These are phyloP conservation scores for Phytophthora sansomeana DNA, from an alignment of 352 stramenopile species.

Conservation along the genomic window DNA sequence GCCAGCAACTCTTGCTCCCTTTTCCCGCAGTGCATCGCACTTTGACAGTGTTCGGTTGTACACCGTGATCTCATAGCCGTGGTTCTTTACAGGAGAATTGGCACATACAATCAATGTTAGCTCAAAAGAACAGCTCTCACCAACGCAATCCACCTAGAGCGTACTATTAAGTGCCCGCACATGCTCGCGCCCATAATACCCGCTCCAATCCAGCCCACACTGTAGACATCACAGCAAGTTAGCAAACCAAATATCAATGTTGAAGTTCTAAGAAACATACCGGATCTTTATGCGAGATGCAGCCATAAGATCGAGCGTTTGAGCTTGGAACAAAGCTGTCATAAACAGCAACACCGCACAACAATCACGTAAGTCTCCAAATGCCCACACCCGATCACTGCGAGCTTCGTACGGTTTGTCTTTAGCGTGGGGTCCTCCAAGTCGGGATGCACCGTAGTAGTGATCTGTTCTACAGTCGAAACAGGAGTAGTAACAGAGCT, in stretches of 20 bases:
- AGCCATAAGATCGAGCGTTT: slow-evolving; percentile 67
- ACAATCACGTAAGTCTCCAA: slow-evolving; percentile 9
- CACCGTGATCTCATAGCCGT: slow-evolving; percentile 87
- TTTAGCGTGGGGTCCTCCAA: slow-evolving; percentile 72
- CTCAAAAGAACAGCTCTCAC: background rate
- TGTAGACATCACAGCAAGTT: slow-evolving; percentile 17
- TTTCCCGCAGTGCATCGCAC: slow-evolving; percentile 77
- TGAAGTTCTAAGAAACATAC: slow-evolving; percentile 25
- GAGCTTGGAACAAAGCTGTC: slow-evolving; percentile 63
- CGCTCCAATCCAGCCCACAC: slow-evolving; percentile 88
- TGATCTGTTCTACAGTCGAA: slow-evolving; percentile 46
- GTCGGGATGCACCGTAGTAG: slow-evolving; percentile 31
- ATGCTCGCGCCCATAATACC: slow-evolving; percentile 93
- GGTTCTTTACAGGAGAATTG: slow-evolving; percentile 47
- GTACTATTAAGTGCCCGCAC: slow-evolving; percentile 87
- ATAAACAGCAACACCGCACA: slow-evolving; percentile 3
- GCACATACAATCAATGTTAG: slow-evolving; percentile 1
- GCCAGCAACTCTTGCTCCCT: slow-evolving; percentile 74
- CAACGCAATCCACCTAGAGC: slow-evolving; percentile 6
- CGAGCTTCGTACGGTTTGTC: slow-evolving; percentile 44
- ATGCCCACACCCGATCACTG: background rate
- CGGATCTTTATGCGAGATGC: slow-evolving; percentile 67
- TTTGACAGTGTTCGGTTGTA: slow-evolving; percentile 90
- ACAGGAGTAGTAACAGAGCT: slow-evolving; percentile 17
- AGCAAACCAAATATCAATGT: background rate